Evolutionary conservation across 352 stramenopile genomes (phyloP), one percentile per base, ranked within the genome.

Genomic region (Pilasporangium apinafurcum): DNA sequence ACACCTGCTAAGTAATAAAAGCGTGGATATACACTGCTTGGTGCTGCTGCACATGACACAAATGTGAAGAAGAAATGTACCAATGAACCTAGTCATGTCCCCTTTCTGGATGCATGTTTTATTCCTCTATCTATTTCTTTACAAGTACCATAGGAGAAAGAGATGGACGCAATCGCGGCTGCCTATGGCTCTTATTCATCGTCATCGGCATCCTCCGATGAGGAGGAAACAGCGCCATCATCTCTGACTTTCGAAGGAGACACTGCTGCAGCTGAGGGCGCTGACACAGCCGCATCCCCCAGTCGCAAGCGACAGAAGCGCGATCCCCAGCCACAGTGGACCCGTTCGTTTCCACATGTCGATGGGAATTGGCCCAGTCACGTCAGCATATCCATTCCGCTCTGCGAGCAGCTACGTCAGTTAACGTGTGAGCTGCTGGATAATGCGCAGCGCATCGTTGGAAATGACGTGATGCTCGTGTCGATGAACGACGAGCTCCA

Each of bases 351-450:
- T 40, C 59, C 70, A 21, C 78, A 90, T 38, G 75, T 90, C 8
- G 74, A 84, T 34, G 81, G 78, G 40, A 86, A 92, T 41, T 92
- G 81, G 81, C 78, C 81, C 35, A 89, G 77, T 38, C 76, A 92
- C 24, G 63, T 92, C 28, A 60, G 63, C 28, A 65, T 89, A 27
- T 33, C 59, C 17, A 57, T 90, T n/a, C 21, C 41, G 31, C 34
- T 68, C 5, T 51, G 50, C 21, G 29, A 37, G 4, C 48, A 57
- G 22, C 37, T 84, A 10, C 55, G 39, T 12, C 27, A 50, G 10
- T 26, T 78, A 9, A 57, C 53, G 28, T 42, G 43, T 9, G 17
- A 36, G 4, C 25, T 63, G 30, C 68, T 86, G 28, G 30, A 62
- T 5, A 26, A 44, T n/a, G 62, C 55, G 1, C 68, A 81, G 26